Base-by-base conservation (phyloP, 1,284 basidiomycete species). In the Trichosporon coremiiforme region DNA sequence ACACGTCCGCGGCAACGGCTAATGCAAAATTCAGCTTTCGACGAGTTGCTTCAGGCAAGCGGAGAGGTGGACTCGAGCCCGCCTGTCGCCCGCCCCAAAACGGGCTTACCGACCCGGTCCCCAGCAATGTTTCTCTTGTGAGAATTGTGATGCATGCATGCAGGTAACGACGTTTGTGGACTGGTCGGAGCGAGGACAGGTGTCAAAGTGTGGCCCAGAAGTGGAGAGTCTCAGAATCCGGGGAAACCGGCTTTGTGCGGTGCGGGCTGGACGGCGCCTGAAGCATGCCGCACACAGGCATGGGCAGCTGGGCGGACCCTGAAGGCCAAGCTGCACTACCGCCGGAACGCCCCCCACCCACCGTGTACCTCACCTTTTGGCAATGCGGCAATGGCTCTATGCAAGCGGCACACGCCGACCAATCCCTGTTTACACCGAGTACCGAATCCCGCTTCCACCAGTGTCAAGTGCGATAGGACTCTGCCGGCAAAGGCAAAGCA, bases 361-460 rank as follows among this genome's bases (percentile, higher is more conserved):
- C 45, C 45, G 33, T 13, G 45, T n/a, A 7, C n/a, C 5, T 7
- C 17, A 47, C 45, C 45, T 47, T 20, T 47, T 47, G 45, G 45
- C 45, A 47, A 47, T 47, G 45, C 45, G 45, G 45, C 45, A 47
- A 47, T 47, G 45, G 45, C 45, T 47, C 17, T n/a, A 20, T 7
- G 17, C 45, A 17, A 47, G 45, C 45, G 45, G 45, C 45, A 47
- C 45, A 47, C 45, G 45, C 45, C 45, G 45, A 47, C 45, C 45
- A 47, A 47, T 47, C 45, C 45, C 45, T 47, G 45, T 47, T 47
- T 47, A 47, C 45, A 47, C 45, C 45, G 45, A 47, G 45, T 47
- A 47, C 45, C 45, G 45, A 47, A 47, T n/a, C n/a, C 45, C 45
- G 45, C 38, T 41, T 41, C 38, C 38, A 41, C 38, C 38, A 41